Percentiles rank a stretch among this genome's conserved stretches.
Conservation (phyloP, 768 basidiomycete genomes). For the Cystobasidium ongulense region DNA sequence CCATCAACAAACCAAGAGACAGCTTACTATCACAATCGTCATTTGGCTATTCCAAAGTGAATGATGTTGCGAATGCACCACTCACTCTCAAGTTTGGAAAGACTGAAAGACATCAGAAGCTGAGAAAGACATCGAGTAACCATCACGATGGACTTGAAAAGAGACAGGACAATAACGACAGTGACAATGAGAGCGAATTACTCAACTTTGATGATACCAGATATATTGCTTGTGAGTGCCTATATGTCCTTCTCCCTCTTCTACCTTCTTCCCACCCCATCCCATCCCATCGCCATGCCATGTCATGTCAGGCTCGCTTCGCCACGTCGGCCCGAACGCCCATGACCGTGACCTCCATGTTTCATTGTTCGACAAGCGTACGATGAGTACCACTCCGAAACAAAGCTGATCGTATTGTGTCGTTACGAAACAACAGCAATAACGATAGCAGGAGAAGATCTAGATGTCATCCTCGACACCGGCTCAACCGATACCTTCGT, state of each 20-base stretch:
- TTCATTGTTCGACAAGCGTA: neutral
- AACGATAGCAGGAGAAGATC: conserved; percentile 22
- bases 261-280: no score
- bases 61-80: neutral
- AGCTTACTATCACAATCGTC: neutral
- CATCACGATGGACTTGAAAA: neutral
- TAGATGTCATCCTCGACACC: conserved; percentile 25
- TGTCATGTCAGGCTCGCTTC: neutral
- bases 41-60: neutral
- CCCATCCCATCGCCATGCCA: neutral
- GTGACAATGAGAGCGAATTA: neutral
- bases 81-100: neutral
- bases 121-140: neutral
- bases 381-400: neutral
- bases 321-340: neutral
- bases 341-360: neutral
- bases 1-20: neutral
- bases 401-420: no score
- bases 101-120: neutral
- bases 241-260: neutral
- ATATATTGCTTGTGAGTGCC: conserved; percentile 8
- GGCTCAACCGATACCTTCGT: conserved; percentile 15
- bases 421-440: neutral
- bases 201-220: conserved; percentile 16
- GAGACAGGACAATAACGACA: neutral